A percentile compares a stretch with the other conserved stretches of the same genome.
Conservation (phyloP, 208 protist species). For the Trypanosoma cruzi region DNA sequence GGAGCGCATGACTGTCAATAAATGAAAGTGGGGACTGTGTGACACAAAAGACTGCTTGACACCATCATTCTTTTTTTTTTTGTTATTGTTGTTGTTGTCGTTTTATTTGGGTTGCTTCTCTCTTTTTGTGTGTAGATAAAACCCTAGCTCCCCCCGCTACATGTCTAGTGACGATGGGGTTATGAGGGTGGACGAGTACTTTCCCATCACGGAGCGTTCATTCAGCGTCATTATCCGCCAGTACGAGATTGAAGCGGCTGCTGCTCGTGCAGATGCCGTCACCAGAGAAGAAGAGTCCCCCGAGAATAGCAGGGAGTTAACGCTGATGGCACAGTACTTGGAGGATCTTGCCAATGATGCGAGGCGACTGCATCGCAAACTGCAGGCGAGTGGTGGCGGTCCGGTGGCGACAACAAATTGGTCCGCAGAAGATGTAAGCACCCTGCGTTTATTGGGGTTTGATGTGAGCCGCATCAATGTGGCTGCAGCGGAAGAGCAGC, state of each 20-base stretch:
- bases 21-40: not conserved
- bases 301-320: not conserved
- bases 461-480: conserved; percentile 9
- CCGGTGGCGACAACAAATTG: not conserved
- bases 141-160: not conserved
- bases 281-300: not conserved
- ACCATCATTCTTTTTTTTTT: not conserved
- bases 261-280: conserved; percentile 8
- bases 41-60: not conserved
- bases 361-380: conserved; percentile 6
- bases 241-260: conserved; percentile 25
- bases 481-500: not conserved
- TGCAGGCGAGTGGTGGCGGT: conserved; percentile 1
- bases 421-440: conserved; percentile 14
- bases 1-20: not conserved
- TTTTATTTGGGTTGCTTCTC: not conserved
- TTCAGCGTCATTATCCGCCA: conserved; percentile 20
- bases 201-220: conserved; percentile 15
- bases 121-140: not conserved
- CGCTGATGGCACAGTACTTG: conserved; percentile 17
- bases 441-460: conserved; percentile 22
- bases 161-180: not conserved
- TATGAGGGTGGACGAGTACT: conserved; percentile 1
- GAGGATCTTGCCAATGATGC: conserved; percentile 22
- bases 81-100: not conserved